These are phyloP conservation scores for Zymoseptoria passerinii DNA, from an alignment of 2,329 filamentous ascomycete species.

Conservation along the genomic window DNA sequence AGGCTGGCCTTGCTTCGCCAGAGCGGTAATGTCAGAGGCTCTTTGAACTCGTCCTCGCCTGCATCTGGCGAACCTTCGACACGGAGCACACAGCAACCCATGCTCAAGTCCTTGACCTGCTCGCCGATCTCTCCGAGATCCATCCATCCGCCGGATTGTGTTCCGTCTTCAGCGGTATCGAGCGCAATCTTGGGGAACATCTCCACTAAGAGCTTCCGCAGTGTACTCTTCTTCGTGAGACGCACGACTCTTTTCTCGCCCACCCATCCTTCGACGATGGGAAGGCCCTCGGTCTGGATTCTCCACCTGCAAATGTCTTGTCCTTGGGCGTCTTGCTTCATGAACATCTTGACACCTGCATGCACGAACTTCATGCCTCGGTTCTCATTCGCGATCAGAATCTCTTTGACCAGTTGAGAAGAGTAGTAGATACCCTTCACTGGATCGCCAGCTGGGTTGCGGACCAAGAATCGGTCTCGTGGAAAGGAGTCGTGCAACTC, in stretches of 20 bases:
- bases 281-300: conserved; percentile 89
- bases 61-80: conserved; percentile 41
- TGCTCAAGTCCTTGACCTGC: conserved; percentile 65
- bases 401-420: conserved; percentile 71
- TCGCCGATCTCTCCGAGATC: conserved; percentile 81
- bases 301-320: conserved; percentile 86
- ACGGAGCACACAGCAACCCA: conserved; percentile 87
- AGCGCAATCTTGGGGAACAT: conserved; percentile 82
- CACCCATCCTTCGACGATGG: conserved; percentile 84
- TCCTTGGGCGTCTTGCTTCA: conserved; percentile 89
- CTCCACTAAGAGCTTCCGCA: conserved; percentile 76
- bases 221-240: conserved; percentile 67
- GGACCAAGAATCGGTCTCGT: conserved; percentile 85
- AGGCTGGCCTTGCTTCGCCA: conserved; percentile 90
- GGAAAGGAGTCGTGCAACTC: conserved; percentile 77
- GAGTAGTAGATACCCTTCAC: conserved; percentile 97
- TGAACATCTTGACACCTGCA: conserved; percentile 96
- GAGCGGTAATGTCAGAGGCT: conserved; percentile 80
- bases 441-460: conserved; percentile 80
- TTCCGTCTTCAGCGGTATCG: conserved; percentile 19
- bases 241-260: conserved; percentile 67
- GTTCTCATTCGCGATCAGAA: conserved; percentile 79
- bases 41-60: conserved; percentile 48
- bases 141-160: conserved; percentile 59
- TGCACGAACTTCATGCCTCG: conserved; percentile 92